A percentile compares a stretch with the other conserved stretches of the same genome.
These are phyloP conservation scores for Leptographium galeiforme DNA, from an alignment of 2,329 filamentous ascomycete species.

Conservation along the genomic window DNA sequence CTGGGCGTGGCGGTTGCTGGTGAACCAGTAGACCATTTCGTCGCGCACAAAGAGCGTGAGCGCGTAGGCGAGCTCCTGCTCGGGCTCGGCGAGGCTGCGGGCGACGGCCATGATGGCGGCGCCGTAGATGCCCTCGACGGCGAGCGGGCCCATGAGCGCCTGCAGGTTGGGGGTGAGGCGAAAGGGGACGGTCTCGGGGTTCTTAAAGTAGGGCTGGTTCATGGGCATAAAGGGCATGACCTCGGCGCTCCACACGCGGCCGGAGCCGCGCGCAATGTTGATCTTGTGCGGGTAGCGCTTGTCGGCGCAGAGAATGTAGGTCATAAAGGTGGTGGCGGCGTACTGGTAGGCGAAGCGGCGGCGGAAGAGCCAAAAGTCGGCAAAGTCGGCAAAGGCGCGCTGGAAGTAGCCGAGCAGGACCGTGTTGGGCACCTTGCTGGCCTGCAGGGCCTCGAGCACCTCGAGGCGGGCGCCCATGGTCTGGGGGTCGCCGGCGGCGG, in stretches of 20 bases:
- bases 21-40: constrained; percentile 97
- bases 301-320: constrained; percentile 95
- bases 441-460: constrained; percentile 88
- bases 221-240: constrained; percentile 80
- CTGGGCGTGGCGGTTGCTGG: constrained; percentile 53
- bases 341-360: constrained; percentile 94
- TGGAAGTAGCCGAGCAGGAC: constrained; percentile 84
- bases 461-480: constrained; percentile 65
- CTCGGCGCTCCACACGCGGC: constrained; percentile 94
- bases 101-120: constrained; percentile 93
- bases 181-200: constrained; percentile 93
- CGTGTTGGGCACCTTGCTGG: constrained; percentile 77
- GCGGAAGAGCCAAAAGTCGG: constrained; percentile 97
- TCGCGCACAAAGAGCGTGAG: constrained; percentile 91
- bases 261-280: constrained; percentile 72
- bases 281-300: constrained; percentile 93
- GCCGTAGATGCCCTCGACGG: constrained; percentile 93
- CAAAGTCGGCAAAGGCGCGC: constrained; percentile 71
- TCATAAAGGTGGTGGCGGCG: constrained; percentile 93
- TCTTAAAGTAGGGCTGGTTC: constrained; percentile 80
- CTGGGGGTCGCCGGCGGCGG: constrained; percentile 55
- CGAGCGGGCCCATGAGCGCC: constrained; percentile 87
- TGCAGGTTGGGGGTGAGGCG: constrained; percentile 93
- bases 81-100: constrained; percentile 79
- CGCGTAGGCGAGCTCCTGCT: constrained; percentile 85